These are phyloP conservation scores for Anisodus tanguticus DNA, from an alignment of 257 asterid species.

Conservation along the genomic window DNA sequence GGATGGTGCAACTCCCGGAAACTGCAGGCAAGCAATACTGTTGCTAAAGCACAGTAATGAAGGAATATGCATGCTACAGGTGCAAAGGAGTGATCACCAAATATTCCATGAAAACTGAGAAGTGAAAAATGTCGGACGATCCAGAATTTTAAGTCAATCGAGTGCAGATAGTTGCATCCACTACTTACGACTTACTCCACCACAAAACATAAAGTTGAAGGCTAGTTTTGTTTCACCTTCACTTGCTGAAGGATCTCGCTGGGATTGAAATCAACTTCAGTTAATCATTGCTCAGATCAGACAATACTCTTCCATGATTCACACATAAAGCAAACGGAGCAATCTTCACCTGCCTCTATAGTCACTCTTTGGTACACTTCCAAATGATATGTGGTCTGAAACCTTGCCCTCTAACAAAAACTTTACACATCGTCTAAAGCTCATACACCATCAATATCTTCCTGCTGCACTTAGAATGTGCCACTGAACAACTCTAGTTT, in stretches of 20 bases:
- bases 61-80: not conserved
- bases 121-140: not conserved
- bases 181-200: not conserved
- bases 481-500: not conserved
- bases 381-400: not conserved
- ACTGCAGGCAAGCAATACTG: not conserved
- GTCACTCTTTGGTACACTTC: conserved; percentile 20
- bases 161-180: not conserved
- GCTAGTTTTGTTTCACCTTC: not conserved
- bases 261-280: not conserved
- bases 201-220: conserved; percentile 16
- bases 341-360: not conserved
- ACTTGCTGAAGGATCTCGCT: conserved; percentile 9
- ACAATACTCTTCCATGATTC: not conserved
- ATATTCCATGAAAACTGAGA: not conserved
- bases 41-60: conserved; percentile 5
- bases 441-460: not conserved
- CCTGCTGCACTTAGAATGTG: not conserved
- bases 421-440: not conserved
- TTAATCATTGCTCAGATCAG: not conserved
- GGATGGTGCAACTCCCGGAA: not conserved
- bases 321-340: not conserved
- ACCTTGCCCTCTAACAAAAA: not conserved
- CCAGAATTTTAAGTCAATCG: not conserved
- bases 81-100: not conserved